phyloP scores from a whole-genome alignment of 116 monocot genomes.

The Dioscorea cayenensis region DNA sequence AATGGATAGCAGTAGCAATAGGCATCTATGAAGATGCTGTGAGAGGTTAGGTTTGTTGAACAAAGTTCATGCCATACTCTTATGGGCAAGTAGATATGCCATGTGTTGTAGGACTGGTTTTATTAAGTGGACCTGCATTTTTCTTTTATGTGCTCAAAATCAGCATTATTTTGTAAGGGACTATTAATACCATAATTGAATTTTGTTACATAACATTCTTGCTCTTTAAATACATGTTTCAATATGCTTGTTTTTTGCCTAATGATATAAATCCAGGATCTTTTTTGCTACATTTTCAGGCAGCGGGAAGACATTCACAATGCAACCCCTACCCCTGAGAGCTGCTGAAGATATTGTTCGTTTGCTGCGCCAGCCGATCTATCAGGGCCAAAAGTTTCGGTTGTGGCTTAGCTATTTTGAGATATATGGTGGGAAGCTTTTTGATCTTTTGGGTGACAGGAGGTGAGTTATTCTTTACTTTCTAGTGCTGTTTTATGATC shows the following conservation, averaged over 20 bases:
- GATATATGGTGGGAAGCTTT: slow-evolving; percentile 99
- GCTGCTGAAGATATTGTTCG: slow-evolving; percentile 79
- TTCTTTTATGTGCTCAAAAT: too few relatives aligned
- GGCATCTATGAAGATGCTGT: too few relatives aligned
- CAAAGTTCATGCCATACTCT: too few relatives aligned
- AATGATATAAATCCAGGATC: background rate
- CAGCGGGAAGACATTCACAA: slow-evolving; percentile 97
- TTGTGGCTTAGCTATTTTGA: slow-evolving; percentile 99
- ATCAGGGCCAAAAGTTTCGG: slow-evolving; percentile 70
- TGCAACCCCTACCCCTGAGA: slow-evolving; percentile 94
- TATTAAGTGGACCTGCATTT: too few relatives aligned
- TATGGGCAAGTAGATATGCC: too few relatives aligned
- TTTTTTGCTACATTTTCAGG: slow-evolving; percentile 33
- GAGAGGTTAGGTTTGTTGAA: too few relatives aligned
- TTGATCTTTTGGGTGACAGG: slow-evolving; percentile 93
- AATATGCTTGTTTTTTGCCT: background rate
- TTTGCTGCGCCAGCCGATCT: slow-evolving; percentile 56
- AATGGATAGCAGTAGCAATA: too few relatives aligned
- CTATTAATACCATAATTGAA: too few relatives aligned
- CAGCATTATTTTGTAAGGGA: too few relatives aligned
- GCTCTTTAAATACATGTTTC: background rate
- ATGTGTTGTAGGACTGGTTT: too few relatives aligned
- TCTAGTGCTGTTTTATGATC: too few relatives aligned
- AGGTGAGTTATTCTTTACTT: slow-evolving; percentile 31
- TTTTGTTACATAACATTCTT: background rate